Base-by-base conservation (phyloP, 768 basidiomycete genomes). In the Auricularia sp. region DNA sequence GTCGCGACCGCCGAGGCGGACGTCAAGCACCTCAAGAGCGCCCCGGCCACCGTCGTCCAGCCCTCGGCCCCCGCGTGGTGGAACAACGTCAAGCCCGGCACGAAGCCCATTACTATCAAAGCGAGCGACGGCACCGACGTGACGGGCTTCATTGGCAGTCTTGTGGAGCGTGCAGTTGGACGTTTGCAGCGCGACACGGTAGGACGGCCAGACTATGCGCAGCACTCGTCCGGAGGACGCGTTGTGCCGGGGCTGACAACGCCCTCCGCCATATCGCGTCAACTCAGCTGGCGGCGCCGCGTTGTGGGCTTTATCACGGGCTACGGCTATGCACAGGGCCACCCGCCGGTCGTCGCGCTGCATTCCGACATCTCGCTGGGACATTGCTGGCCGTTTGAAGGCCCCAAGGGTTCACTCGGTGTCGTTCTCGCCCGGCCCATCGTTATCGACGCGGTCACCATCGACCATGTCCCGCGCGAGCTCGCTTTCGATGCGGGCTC, bases 311-410 rank as follows among this genome's bases (percentile, higher is more conserved):
- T 83, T 65, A 68, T 90, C 69, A 86, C 87, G 0, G 88, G 88
- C 42, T 62, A 71, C 60, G 78, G 79, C 54, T 79, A 80, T 67
- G 79, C 84, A 51, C 74, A 86, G 54, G 94, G 92, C n/a, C 84
- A 86, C 16, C 84, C 91, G 1, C 94, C 96, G 0, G 84, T 93
- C 61, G 88, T 84, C 0, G 92, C 91, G 2, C 79, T 99, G n/a
- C 89, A 96, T 70, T 87, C 91, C 65, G 92, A 97, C 66, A 77
- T 80, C 34, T 83, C 88, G 64, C 85, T 85, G 39, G 96, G 97
- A 3, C 82, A 87, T 64, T 99, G 96, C 75, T 99, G 96, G 94
- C 91, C 96, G 1, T 93, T 98, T 77, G 77, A 77, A 4, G 95
- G 95, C 0, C 70, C 79, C 18, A 73, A 82, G 60, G 96, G 95